Evolutionary conservation across 108 stramenopile genomes (phyloP).

Genomic region (Discostella pseudostelligera): DNA sequence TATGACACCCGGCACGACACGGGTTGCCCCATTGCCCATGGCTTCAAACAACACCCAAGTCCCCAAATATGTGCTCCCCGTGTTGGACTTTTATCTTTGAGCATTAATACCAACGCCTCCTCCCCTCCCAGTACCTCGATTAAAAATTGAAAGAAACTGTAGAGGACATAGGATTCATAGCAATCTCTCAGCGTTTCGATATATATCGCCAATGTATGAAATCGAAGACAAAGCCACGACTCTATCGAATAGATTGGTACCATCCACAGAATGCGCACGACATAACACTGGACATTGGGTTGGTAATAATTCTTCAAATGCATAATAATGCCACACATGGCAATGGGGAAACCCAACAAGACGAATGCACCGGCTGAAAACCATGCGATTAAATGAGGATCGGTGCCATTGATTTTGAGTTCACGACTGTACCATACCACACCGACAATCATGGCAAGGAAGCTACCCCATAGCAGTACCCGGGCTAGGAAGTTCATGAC

Average conservation of each 20-base stretch:
- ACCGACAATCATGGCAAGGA: slow-evolving; percentile 53
- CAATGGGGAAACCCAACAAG: slow-evolving; percentile 85
- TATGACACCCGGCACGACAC: slow-evolving; percentile 45
- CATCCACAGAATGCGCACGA: slow-evolving; percentile 91
- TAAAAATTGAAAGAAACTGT: slow-evolving; percentile 91
- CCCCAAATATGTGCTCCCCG: slow-evolving; percentile 87
- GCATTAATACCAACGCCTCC: slow-evolving; percentile 76
- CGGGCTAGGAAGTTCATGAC: slow-evolving; percentile 76
- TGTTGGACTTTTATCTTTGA: slow-evolving; percentile 88
- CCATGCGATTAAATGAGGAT: slow-evolving; percentile 89
- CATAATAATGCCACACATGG: slow-evolving; percentile 79
- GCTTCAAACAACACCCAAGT: slow-evolving; percentile 80
- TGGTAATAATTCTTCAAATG: slow-evolving; percentile 91
- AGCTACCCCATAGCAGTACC: slow-evolving; percentile 63
- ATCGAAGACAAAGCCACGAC: slow-evolving; percentile 86
- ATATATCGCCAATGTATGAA: slow-evolving; percentile 77
- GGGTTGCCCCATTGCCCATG: slow-evolving; percentile 92
- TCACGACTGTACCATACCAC: slow-evolving; percentile 84
- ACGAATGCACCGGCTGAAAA: slow-evolving; percentile 90
- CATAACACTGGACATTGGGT: slow-evolving; percentile 81
- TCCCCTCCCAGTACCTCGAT: slow-evolving; percentile 91
- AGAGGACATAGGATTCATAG: slow-evolving; percentile 94
- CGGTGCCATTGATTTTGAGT: slow-evolving; percentile 79
- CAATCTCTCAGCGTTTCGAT: slow-evolving; percentile 68
- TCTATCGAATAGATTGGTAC: slow-evolving; percentile 93